A percentile compares a stretch with the other conserved stretches of the same genome.
phyloP scores from a whole-genome alignment of 148 eudicot genomes.

The Limonium bicolor region DNA sequence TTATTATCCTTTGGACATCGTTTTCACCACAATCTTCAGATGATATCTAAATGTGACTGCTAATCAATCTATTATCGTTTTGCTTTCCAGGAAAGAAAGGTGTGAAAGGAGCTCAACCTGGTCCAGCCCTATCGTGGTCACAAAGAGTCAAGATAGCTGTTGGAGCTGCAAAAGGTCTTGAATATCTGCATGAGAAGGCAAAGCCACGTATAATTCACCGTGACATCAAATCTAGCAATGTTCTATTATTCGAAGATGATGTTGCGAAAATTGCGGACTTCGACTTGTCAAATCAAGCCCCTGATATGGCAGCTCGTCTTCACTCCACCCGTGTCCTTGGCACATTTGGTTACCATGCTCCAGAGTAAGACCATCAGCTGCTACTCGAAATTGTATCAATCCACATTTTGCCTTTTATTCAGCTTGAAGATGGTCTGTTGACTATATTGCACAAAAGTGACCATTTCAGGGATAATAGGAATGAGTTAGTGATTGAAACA shows the following conservation, averaged over 20 bases:
- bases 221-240: conserved; percentile 76
- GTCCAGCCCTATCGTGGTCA: conserved; percentile 67
- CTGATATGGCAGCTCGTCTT: conserved; percentile 67
- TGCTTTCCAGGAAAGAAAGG: conserved; percentile 73
- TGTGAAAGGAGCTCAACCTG: conserved; percentile 67
- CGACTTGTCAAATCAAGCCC: conserved; percentile 70
- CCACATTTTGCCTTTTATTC: too few relatives aligned
- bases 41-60: too few relatives aligned
- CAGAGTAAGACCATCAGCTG: conserved; percentile 38
- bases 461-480: too few relatives aligned
- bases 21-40: too few relatives aligned
- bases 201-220: conserved; percentile 73
- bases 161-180: conserved; percentile 79
- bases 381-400: not conserved
- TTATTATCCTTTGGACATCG: too few relatives aligned
- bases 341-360: conserved; percentile 73
- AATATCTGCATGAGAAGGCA: conserved; percentile 64
- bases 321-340: conserved; percentile 75
- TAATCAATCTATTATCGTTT: too few relatives aligned
- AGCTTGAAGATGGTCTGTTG: too few relatives aligned
- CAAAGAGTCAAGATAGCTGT: conserved; percentile 78
- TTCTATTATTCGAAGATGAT: conserved; percentile 57
- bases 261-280: conserved; percentile 81
- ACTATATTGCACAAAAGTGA: too few relatives aligned
- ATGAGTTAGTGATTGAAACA: too few relatives aligned